These are phyloP conservation scores for Centella asiatica DNA, from an alignment of 129 eudicot species.

Conservation along the genomic window DNA sequence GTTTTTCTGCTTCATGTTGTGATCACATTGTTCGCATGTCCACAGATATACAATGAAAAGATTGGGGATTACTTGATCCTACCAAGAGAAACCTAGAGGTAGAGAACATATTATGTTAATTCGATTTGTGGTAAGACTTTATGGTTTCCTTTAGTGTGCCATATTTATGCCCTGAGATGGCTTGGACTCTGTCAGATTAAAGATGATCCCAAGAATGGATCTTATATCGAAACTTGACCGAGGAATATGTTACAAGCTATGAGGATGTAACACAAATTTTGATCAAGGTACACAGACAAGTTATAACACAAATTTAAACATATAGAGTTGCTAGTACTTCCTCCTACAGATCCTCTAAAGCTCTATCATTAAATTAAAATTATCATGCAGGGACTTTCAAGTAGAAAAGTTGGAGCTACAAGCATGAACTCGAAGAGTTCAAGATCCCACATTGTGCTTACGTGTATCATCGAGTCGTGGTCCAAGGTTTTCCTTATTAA, in stretches of 20 bases:
- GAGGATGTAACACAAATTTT: conserved; percentile 86
- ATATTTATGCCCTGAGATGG: neutral
- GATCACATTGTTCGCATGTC: neutral
- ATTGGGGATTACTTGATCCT: conserved; percentile 95
- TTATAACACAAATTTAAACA: too few relatives aligned
- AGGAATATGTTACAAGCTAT: conserved; percentile 70
- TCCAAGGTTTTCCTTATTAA: conserved; percentile 50
- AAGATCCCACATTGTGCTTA: conserved; percentile 81
- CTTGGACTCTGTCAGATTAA: conserved; percentile 49
- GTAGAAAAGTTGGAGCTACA: conserved; percentile 78
- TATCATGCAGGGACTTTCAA: conserved; percentile 74
- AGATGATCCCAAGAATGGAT: conserved; percentile 78
- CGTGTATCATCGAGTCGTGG: conserved; percentile 96
- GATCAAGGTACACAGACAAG: conserved; percentile 59
- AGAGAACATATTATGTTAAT: too few relatives aligned
- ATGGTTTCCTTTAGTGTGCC: neutral
- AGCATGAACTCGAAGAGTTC: conserved; percentile 91
- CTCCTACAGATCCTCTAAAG: neutral
- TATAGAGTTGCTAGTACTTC: too few relatives aligned
- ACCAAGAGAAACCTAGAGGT: conserved; percentile 83
- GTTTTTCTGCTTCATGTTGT: neutral
- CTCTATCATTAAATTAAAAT: neutral
- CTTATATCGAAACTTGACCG: conserved; percentile 83
- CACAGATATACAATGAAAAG: conserved; percentile 81
- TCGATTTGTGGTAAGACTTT: neutral